Conservation (phyloP, 2,329 filamentous ascomycete species). For the Cordyceps farinosa region DNA sequence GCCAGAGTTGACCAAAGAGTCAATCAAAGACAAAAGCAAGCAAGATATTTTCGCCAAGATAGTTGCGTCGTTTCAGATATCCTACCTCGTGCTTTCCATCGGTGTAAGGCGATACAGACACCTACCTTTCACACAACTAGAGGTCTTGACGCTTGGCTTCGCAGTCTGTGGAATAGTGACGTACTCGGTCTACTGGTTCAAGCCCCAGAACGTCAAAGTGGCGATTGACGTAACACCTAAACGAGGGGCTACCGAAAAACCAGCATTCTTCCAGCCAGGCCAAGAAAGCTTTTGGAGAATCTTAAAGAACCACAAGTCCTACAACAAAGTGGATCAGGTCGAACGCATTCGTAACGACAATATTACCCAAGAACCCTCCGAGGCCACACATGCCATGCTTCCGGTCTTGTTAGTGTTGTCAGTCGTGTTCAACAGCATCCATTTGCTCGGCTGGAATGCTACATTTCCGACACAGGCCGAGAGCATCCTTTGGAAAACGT, state of each 20-base stretch:
- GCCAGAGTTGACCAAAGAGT: background rate
- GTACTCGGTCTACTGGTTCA: background rate
- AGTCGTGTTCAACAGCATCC: background rate
- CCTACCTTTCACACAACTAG: background rate
- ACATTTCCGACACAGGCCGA: background rate
- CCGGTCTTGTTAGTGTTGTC: background rate
- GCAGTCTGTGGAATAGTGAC: background rate
- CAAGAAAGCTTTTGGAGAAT: constrained; percentile 2
- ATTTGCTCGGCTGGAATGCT: background rate
- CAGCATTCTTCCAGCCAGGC: background rate
- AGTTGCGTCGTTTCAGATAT: background rate
- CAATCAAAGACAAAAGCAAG: background rate
- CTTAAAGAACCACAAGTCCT: background rate
- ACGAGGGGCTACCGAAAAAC: background rate
- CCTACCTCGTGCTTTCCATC: background rate
- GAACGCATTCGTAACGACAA: constrained; percentile 1
- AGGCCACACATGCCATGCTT: background rate
- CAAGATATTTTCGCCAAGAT: background rate
- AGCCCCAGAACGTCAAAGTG: background rate
- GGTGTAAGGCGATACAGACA: background rate
- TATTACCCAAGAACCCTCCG: background rate
- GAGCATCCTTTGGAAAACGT: background rate
- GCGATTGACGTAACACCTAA: background rate
- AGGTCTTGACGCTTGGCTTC: background rate
- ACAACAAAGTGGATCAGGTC: background rate